Base-by-base conservation (phyloP, 1,284 basidiomycete species). In the Porogramme epimiltina region DNA sequence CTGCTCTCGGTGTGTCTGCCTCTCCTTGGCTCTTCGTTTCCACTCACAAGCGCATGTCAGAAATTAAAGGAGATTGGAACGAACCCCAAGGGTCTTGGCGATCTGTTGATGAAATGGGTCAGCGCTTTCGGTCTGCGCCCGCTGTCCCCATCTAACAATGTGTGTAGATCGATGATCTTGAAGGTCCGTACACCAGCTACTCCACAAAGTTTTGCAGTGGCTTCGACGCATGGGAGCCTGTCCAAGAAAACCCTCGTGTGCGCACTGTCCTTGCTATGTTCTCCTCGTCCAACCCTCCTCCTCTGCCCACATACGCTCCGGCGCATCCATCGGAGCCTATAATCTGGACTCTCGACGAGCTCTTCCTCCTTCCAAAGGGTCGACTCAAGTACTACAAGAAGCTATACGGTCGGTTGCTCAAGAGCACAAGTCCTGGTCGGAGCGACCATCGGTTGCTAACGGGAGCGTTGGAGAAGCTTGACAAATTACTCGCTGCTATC, bases 31-130 rank as follows among this genome's bases (percentile, higher is more conserved):
- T 31, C 11, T 25, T 15, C 31, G 16, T 24, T 8, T 59, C 65
- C 24, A 22, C 43, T 34, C 43, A 66, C 44, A 42, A 49, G 8
- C 9, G 40, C 42, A 46, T 31, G 47, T 20, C 68, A 96, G 94
- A 91, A 91, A 80, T 77, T 99, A 55, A 93, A 91, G 69, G 95
- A 97, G 58, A 95, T 99, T 55, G 96, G 94, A 8, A 84, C 90
- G 40, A 93, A 90, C 70, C 93, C 96, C 15, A 97, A 96, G 68
- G 93, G 91, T 11, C 80, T 99, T 19, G 96, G 96, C 43, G 96
- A 98, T 70, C 74, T 99, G 42, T 79, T 99, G 52, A 98, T 98
- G 91, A 87, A 91, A 73, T 99, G 95, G 96, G 94, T 96, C 61
- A 63, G 84, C 71, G 72, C 64, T 15, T 5, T 26, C 4, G 19